Evolutionary conservation across 257 asterid species (phyloP).

Genomic region (Rauvolfia tetraphylla): DNA sequence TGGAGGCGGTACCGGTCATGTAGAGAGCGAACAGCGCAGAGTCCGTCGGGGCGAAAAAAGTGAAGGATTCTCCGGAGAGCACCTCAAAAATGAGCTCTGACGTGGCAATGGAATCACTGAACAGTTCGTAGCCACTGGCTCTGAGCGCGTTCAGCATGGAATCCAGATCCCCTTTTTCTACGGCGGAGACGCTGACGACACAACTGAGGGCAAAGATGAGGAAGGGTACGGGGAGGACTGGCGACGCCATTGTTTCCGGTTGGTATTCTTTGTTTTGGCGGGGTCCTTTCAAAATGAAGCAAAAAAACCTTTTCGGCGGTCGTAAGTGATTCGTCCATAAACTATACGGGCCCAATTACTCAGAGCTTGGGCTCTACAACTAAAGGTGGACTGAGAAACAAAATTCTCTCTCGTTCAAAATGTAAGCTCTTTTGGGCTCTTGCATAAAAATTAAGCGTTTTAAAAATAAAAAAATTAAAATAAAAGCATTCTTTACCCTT

Average conservation of each 20-base stretch:
- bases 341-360: not conserved
- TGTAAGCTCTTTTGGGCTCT: too few relatives aligned
- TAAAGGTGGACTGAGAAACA: not conserved
- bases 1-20: constrained; percentile 27
- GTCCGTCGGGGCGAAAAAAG: constrained; percentile 35
- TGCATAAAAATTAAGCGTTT: too few relatives aligned
- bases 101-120: constrained; percentile 36
- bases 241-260: constrained; percentile 20
- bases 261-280: constrained; percentile 25
- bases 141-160: constrained; percentile 26
- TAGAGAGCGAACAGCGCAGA: constrained; percentile 28
- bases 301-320: not conserved
- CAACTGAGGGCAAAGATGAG: constrained; percentile 10
- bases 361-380: not conserved
- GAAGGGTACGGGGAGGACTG: constrained; percentile 2
- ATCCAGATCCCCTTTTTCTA: constrained; percentile 23
- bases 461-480: too few relatives aligned
- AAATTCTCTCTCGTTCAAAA: too few relatives aligned
- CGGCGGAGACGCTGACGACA: constrained; percentile 9
- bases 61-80: constrained; percentile 22
- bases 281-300: not conserved
- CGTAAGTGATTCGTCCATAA: not conserved
- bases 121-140: constrained; percentile 29
- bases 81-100: constrained; percentile 29
- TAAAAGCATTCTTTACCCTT: too few relatives aligned